Base-by-base conservation (phyloP, 148 eudicot genomes). In the Chenopodium formosanum region DNA sequence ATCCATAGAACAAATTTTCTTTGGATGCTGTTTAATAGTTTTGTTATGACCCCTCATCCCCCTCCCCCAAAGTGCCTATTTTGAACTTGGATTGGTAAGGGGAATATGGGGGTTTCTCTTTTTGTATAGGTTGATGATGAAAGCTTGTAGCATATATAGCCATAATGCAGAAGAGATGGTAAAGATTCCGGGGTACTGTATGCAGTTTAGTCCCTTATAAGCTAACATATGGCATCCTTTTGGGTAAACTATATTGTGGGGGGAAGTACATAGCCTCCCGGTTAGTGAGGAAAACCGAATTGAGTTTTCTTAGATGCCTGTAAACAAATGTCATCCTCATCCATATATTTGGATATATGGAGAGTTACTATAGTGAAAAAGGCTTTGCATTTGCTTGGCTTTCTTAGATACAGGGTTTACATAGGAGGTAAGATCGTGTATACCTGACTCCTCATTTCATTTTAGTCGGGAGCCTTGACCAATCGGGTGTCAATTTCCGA, bases 111-210 rank as follows among this genome's bases (percentile, higher is more conserved):
- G 82, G 58, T 78, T 81, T 80, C 76, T 80, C 32, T 79, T 85
- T 86, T 90, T 92, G 90, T 89, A 90, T 90, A 90, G 90, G 82
- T 81, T 86, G 88, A 86, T 84, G 84, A 74, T 27, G 70, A 78
- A 85, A 58, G 60, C 40, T 63, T 84, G 84, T 80, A 84, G 86
- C 82, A 85, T 85, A 81, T 72, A 78, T 84, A 84, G 84, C 79
- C 83, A 81, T 64, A 78, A 73, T 67, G 82, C 81, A 78, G 75
- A 84, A 81, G 32, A 85, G 81, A 78, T 73, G 68, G 67, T 62
- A 74, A 84, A 83, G 46, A 80, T 68, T 84, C 73, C 20, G 74
- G 86, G 83, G 74, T 64, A 72, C 44, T 83, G 82, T 78, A 85
- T 56, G 81, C 84, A 68, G 80, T 44, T 74, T 81, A 74, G 82